Base-by-base conservation (phyloP, 1,284 basidiomycete genomes). In the Cutaneotrichosporon sp. region DNA sequence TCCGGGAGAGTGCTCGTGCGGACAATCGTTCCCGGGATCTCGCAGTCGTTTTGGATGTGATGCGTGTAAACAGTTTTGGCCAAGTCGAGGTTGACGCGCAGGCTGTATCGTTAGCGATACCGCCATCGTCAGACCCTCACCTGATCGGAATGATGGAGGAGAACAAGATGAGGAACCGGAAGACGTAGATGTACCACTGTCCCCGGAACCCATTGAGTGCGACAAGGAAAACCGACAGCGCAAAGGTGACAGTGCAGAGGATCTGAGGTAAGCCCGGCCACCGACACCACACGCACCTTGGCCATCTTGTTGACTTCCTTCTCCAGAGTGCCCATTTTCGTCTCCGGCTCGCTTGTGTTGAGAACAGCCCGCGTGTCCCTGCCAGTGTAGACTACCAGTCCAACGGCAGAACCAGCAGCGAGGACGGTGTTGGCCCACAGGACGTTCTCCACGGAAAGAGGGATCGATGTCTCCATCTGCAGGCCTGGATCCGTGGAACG, bases 121-220 rank as follows among this genome's bases (percentile, higher is more conserved):
- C 21, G 3, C 26, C 38, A 46, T 18, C 47, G 38, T 21, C 22
- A 31, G 79, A 34, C n/a, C 4, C 88, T 66, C 57, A 92, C 93
- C 92, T 95, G 82, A 99, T 99, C 31, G 97, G 97, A 73, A 99
- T 99, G 80, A 99, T 99, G 21, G 92, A 96, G 51, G 93, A 97
- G 80, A 99, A 99, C 4, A 99, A 84, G 74, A 99, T 99, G 63
- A 99, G 84, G 80, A 99, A 99, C 36, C 97, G 87, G 81, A 98
- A 91, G 34, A 97, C 89, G 74, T 98, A 98, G 70, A 98, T 89
- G 76, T 92, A 95, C 93, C 96, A 99, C 62, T 88, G 85, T 0
- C 97, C 96, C 32, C 95, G 84, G 84, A 99, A 99, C 4, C 97
- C 95, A 75, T 99, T 99, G 60, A 98, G 81, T 0, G 95, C 96